These are phyloP conservation scores for Phylloporus sp. DNA, from an alignment of 768 basidiomycete species.

Conservation along the genomic window DNA sequence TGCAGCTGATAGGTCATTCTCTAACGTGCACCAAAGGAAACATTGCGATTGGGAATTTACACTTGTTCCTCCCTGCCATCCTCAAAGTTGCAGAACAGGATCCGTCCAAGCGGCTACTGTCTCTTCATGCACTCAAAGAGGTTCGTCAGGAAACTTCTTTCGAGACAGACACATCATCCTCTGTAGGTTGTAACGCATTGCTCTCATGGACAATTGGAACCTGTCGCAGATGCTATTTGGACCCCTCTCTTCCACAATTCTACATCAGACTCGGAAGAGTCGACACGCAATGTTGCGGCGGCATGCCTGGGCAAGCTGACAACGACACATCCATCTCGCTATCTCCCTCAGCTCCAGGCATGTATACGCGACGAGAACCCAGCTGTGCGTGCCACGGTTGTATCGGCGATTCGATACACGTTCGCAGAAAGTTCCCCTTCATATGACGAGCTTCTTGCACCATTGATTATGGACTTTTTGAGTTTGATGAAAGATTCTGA, in stretches of 20 bases:
- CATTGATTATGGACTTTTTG: slow-evolving; percentile 87
- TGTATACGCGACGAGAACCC: slow-evolving; percentile 67
- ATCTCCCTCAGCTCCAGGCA: slow-evolving; percentile 88
- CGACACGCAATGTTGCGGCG: slow-evolving; percentile 90
- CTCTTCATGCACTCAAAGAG: slow-evolving; percentile 92
- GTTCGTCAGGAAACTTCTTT: slow-evolving; percentile 34
- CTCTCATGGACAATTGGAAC: slow-evolving; percentile 77
- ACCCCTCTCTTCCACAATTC: slow-evolving; percentile 88
- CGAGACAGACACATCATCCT: background rate
- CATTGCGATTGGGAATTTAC: slow-evolving; percentile 90
- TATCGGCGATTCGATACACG: slow-evolving; percentile 87
- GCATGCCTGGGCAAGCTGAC: slow-evolving; percentile 96
- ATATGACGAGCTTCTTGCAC: slow-evolving; percentile 88
- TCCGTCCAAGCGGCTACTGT: slow-evolving; percentile 74
- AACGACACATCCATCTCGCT: slow-evolving; percentile 84
- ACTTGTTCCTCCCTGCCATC: slow-evolving; percentile 81
- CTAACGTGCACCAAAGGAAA: slow-evolving; percentile 56
- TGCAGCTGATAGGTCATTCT: background rate
- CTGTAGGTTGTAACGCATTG: slow-evolving; percentile 86
- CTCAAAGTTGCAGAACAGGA: slow-evolving; percentile 74
- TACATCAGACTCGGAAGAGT: slow-evolving; percentile 78
- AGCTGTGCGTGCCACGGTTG: slow-evolving; percentile 79
- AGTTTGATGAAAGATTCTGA: slow-evolving; percentile 87
- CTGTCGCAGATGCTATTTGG: slow-evolving; percentile 89
- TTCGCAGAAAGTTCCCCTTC: slow-evolving; percentile 83